Conservation (phyloP, 768 basidiomycete genomes). For the Suillus luteus region DNA sequence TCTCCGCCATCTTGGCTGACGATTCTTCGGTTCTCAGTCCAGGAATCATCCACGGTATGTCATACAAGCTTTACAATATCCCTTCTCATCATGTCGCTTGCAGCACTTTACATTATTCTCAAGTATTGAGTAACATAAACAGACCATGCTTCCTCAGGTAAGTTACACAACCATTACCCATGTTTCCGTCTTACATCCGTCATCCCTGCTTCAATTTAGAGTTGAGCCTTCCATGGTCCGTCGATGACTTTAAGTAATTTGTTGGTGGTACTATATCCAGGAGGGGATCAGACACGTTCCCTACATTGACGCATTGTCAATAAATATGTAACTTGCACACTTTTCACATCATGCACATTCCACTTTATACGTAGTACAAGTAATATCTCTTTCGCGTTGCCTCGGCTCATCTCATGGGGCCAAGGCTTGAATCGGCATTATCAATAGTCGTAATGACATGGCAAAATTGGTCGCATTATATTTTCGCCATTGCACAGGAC, state of each 20-base stretch:
- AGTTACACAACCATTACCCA: background rate
- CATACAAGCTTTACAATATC: background rate
- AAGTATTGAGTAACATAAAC: slow-evolving; percentile 50
- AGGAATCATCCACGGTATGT: slow-evolving; percentile 70
- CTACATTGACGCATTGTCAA: too few relatives aligned
- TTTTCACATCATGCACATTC: background rate
- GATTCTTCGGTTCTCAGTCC: slow-evolving; percentile 46
- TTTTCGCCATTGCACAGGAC: slow-evolving; percentile 14
- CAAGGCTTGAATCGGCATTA: background rate
- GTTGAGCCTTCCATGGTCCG: background rate
- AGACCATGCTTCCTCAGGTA: background rate
- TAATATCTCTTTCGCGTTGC: background rate
- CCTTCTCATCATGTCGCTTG: slow-evolving; percentile 20
- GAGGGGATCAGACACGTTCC: background rate
- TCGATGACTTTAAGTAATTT: too few relatives aligned
- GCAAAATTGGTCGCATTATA: slow-evolving; percentile 9
- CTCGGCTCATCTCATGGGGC: background rate
- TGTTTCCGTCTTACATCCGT: background rate
- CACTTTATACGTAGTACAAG: background rate
- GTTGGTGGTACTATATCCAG: background rate
- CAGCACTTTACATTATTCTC: slow-evolving; percentile 80
- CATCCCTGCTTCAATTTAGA: background rate
- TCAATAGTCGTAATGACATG: background rate
- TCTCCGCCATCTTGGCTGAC: slow-evolving; percentile 14
- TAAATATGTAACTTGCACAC: background rate